phyloP scores from a whole-genome alignment of 495 filamentous ascomycete genomes.

The Lasiosphaeris hirsuta region DNA sequence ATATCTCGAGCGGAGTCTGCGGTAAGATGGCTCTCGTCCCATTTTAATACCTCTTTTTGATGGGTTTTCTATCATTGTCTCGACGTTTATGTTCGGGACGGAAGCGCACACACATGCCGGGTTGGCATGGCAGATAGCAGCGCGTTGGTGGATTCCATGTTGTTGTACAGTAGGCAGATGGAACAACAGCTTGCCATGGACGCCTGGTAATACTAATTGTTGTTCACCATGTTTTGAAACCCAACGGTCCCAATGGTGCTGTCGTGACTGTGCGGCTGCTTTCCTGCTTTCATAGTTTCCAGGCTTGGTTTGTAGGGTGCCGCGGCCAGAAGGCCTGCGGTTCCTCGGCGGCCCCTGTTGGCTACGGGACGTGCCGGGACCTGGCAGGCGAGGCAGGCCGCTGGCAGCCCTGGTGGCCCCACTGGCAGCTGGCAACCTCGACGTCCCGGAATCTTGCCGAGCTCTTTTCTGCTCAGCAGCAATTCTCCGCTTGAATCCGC shows the following conservation, averaged over 20 bases:
- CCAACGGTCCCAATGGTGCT: too few species aligned
- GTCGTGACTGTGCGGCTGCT: background rate
- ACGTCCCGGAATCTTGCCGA: conserved; percentile 35
- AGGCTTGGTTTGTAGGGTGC: too few species aligned
- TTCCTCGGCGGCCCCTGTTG: conserved; percentile 6
- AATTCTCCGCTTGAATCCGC: conserved; percentile 34
- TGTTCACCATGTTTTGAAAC: background rate
- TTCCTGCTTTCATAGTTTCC: background rate
- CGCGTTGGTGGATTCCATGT: conserved; percentile 19
- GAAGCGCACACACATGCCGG: background rate
- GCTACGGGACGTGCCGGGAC: conserved; percentile 4
- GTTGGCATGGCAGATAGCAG: conserved; percentile 1
- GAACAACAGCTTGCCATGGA: conserved; percentile 34
- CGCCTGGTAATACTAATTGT: conserved; percentile 12
- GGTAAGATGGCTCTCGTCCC: conserved; percentile 26
- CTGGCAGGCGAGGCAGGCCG: background rate
- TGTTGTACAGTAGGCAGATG: conserved; percentile 36
- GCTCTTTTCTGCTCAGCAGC: conserved; percentile 37
- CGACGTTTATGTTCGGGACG: background rate
- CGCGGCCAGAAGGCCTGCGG: too few species aligned
- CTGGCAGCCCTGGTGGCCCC: too few species aligned
- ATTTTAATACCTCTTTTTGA: conserved; percentile 33
- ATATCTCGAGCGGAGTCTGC: conserved; percentile 29
- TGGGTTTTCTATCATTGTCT: conserved; percentile 20
- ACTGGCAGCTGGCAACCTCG: conserved; percentile 21